Base-by-base conservation (phyloP, 2,329 filamentous ascomycete species). In the Diaporthe citriasiana region DNA sequence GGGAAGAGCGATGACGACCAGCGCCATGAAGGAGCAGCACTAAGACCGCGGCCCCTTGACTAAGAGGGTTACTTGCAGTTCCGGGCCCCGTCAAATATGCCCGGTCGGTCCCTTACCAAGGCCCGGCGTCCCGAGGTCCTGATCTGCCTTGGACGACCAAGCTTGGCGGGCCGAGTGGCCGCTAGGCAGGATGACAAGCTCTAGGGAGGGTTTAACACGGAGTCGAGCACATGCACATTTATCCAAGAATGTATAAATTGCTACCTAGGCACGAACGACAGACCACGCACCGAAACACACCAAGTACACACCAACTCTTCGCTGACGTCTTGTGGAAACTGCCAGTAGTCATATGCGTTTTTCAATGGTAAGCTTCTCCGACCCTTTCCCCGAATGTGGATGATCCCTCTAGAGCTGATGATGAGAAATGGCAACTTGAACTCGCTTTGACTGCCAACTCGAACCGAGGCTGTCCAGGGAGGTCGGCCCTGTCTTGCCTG, bases 101-200 rank as follows among this genome's bases (percentile, higher is more conserved):
- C 56, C 56, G 56, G 56, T 25, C 56, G 56, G 45, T 47, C 45
- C 45, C 50, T 53, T 25, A 27, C 13, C 50, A 53, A 53, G 56
- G 33, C 56, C 22, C 35, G 56, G 22, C n/a, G n/a, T n/a, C n/a
- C n/a, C n/a, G n/a, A n/a, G n/a, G n/a, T n/a, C n/a, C n/a, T n/a
- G 56, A 22, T 42, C 33, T 30, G 38, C 38, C 57, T 63, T 45
- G 12, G 57, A 42, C 57, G 57, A 45, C 57, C 56, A 59, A 59
- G 56, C 56, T 40, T 59, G 56, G 35, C n/a, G 35, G 35, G 40
- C 38, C 59, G 59, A 45, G 59, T 63, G 40, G 59, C 59, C 59
- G 40, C 59, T 47, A 63, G 59, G 38, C 38, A 27, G 56, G 22
- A 59, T 25, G 35, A 5, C 56, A 25, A 59, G 56, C 56, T 57